Base-by-base conservation (phyloP, 148 eudicot genomes). In the Limonium bicolor region DNA sequence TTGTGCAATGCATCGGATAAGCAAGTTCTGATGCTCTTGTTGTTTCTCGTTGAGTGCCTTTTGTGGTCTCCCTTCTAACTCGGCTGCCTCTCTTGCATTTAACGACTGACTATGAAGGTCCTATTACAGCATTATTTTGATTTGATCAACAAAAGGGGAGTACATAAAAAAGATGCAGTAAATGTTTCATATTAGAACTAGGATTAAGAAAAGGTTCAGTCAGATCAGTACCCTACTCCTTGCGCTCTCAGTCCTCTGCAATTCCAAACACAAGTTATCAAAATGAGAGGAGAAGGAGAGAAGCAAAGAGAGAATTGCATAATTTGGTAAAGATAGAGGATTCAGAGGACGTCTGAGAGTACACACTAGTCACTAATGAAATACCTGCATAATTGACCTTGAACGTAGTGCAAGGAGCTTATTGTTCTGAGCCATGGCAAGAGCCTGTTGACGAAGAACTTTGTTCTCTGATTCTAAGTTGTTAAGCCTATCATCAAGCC, bases 11-110 rank as follows among this genome's bases (percentile, higher is more conserved):
- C 94, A 86, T 36, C 85, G 74, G 53, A 78, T 81, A 56, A 82
- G 84, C 79, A 86, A 68, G 39, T 82, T 86, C 64, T 86, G 96
- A 57, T 78, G 70, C 67, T 86, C 93, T 48, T 81, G 94, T 59
- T 79, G 95, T 57, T 81, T 86, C 27, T 86, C 95, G 45, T 81
- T 82, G 15, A 86, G 81, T 49, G 93, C 76, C 28, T 67, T 86
- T 64, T 86, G 86, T 54, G 83, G 82, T 53, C 78, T 72, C 45
- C 76, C 95, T 48, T 86, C 95, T 43, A 65, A 44, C 27, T 74
- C 84, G 0, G 68, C 31, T 50, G 55, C 62, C 51, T 86, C 81
- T 54, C 78, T 72, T 20, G 60, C 49, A 45, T 53, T 70, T 48
- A 78, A 48, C 52, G 95, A 75, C 50, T 68, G 29, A 62, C 65